phyloP scores from a whole-genome alignment of 345 rosid genomes.

The Gossypium mustelinum region DNA sequence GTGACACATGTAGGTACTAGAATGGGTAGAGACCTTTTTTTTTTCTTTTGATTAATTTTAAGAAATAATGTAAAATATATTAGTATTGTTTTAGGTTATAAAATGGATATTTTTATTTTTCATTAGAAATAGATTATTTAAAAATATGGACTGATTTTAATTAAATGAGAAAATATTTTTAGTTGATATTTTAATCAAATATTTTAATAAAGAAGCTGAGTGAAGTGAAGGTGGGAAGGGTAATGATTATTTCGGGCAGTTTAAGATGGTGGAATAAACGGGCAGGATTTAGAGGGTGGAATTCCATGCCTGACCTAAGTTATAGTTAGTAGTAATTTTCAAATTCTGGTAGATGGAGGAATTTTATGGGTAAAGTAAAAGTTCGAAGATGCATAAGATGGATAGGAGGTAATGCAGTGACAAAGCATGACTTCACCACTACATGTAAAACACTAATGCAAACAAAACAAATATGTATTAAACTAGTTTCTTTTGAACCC shows the following conservation, averaged over 20 bases:
- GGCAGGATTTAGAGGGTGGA: constrained; percentile 31
- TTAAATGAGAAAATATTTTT: too few species aligned
- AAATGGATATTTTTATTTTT: too few species aligned
- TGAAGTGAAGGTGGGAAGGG: constrained; percentile 51
- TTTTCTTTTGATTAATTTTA: too few species aligned
- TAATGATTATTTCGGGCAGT: constrained; percentile 49
- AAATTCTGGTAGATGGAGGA: constrained; percentile 7
- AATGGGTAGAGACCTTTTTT: too few species aligned
- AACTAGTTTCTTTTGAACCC: too few species aligned
- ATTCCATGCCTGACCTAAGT: constrained; percentile 29
- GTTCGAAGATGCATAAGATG: constrained; percentile 8
- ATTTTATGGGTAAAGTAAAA: constrained; percentile 35
- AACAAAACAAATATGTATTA: not conserved
- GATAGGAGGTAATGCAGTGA: constrained; percentile 30
- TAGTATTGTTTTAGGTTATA: too few species aligned
- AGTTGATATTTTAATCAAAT: not conserved
- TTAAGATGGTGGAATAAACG: constrained; percentile 32
- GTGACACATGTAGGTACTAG: not conserved
- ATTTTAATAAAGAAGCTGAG: constrained; percentile 29
- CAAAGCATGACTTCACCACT: constrained; percentile 49
- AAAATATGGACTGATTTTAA: too few species aligned
- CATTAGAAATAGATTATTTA: too few species aligned
- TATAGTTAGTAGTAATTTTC: not conserved
- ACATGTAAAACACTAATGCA: not conserved
- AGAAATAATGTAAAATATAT: too few species aligned